Percentiles rank a stretch among this genome's conserved stretches.
phyloP scores from a whole-genome alignment of 2,329 filamentous ascomycete genomes.

The Thelonectria rubi region DNA sequence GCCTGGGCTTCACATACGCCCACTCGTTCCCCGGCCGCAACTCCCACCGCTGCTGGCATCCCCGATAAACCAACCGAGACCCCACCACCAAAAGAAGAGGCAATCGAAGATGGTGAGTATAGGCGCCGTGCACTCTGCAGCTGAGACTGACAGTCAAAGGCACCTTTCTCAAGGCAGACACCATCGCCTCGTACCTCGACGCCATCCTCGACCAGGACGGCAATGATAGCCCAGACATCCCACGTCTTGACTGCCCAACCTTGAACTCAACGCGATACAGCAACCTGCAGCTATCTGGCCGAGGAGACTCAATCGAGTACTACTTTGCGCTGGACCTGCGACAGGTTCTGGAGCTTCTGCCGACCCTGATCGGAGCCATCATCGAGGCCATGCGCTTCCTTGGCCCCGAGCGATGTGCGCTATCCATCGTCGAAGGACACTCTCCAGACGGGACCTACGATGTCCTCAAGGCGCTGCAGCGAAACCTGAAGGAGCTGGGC shows the following conservation, averaged over 20 bases:
- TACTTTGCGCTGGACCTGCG: constrained; percentile 64
- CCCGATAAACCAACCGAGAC: not conserved
- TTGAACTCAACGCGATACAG: constrained; percentile 35
- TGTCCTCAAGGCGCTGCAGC: constrained; percentile 54
- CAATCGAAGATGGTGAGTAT: constrained; percentile 4
- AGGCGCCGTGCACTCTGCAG: no score
- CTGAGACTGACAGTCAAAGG: not conserved
- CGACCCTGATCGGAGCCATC: constrained; percentile 61
- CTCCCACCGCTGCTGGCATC: no score
- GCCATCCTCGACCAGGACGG: not conserved
- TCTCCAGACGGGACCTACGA: constrained; percentile 64
- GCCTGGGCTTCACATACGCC: not conserved
- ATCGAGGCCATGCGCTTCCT: constrained; percentile 60
- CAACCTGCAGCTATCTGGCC: not conserved
- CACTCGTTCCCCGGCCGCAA: not conserved
- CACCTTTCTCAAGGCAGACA: not conserved
- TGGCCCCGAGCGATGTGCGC: constrained; percentile 58
- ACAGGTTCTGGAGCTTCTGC: constrained; percentile 55
- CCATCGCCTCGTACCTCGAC: not conserved
- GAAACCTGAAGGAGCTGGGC: constrained; percentile 51
- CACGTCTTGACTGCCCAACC: constrained; percentile 42
- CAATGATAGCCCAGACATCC: not conserved
- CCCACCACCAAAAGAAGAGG: not conserved
- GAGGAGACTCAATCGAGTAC: constrained; percentile 44
- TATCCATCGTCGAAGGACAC: constrained; percentile 65